phyloP scores from a whole-genome alignment of 2,329 filamentous ascomycete species.

The Calonectria pauciramosa region DNA sequence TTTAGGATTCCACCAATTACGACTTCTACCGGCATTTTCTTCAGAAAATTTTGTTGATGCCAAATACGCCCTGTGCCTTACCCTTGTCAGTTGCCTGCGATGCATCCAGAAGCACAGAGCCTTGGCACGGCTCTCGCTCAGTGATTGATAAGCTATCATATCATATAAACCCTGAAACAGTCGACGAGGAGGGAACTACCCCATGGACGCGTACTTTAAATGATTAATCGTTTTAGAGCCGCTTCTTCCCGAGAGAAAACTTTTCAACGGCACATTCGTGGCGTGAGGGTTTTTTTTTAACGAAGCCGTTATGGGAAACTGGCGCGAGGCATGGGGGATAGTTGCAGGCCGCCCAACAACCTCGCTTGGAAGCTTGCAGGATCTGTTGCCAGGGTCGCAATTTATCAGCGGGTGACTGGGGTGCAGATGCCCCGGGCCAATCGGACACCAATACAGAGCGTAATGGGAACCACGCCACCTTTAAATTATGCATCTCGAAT shows the following conservation, averaged over 20 bases:
- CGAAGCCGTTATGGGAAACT: slow-evolving; percentile 1
- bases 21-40: background rate
- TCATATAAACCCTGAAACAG: background rate
- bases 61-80: background rate
- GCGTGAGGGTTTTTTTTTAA: slow-evolving; percentile 6
- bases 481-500: background rate
- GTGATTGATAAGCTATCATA: background rate
- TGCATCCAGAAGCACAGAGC: background rate
- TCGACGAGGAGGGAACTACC: background rate
- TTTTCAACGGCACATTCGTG: background rate
- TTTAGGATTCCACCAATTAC: slow-evolving; percentile 11
- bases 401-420: slow-evolving; percentile 6
- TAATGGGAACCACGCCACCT: slow-evolving; percentile 11
- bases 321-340: background rate
- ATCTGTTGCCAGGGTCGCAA: slow-evolving; percentile 7
- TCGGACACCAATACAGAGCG: slow-evolving; percentile 2
- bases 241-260: background rate
- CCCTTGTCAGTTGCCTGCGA: background rate
- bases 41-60: background rate
- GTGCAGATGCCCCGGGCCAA: slow-evolving; percentile 21
- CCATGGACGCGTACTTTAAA: background rate
- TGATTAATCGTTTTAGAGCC: background rate
- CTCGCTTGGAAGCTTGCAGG: slow-evolving; percentile 13
- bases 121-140: background rate
- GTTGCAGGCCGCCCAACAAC: background rate